Evolutionary conservation across 805 yeast genomes (phyloP).

Genomic region (Candida chauliodis): DNA sequence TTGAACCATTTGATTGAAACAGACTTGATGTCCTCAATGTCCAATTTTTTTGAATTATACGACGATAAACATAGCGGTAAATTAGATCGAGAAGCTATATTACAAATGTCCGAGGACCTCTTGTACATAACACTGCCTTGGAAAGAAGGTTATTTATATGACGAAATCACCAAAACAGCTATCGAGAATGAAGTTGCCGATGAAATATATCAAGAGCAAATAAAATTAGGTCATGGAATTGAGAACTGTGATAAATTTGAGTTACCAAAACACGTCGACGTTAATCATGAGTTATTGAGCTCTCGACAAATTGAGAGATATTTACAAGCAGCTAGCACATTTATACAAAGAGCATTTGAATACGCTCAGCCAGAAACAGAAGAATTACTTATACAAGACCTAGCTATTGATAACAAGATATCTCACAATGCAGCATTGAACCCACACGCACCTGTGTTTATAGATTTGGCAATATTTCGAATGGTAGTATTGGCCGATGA

Average conservation of each 20-base stretch:
- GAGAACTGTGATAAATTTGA: slow-evolving; percentile 19
- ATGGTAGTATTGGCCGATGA: slow-evolving; percentile 95
- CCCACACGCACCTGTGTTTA: slow-evolving; percentile 69
- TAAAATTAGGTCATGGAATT: slow-evolving; percentile 15
- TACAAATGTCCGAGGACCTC: slow-evolving; percentile 84
- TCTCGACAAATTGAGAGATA: slow-evolving; percentile 74
- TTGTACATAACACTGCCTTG: slow-evolving; percentile 80
- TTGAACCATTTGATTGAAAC: slow-evolving; percentile 63
- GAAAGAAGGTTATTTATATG: slow-evolving; percentile 69
- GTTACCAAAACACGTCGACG: slow-evolving; percentile 56
- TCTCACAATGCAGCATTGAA: slow-evolving; percentile 78
- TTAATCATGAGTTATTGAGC: slow-evolving; percentile 61
- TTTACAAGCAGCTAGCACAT: slow-evolving; percentile 80
- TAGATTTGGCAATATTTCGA: slow-evolving; percentile 83
- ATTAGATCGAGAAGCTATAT: slow-evolving; percentile 73
- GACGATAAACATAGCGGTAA: slow-evolving; percentile 57
- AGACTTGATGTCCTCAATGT: slow-evolving; percentile 75
- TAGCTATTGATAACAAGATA: slow-evolving; percentile 34
- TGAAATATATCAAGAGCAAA: slow-evolving; percentile 44
- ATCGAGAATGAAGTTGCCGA: slow-evolving; percentile 70
- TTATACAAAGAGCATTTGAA: slow-evolving; percentile 83
- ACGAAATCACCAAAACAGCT: slow-evolving; percentile 56
- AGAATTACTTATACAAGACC: slow-evolving; percentile 33
- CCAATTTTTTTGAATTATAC: slow-evolving; percentile 76
- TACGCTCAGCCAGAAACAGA: slow-evolving; percentile 72